Percentiles rank a stretch among this genome's conserved stretches.
phyloP scores from a whole-genome alignment of 257 asterid genomes.

The Nicotiana sylvestris region DNA sequence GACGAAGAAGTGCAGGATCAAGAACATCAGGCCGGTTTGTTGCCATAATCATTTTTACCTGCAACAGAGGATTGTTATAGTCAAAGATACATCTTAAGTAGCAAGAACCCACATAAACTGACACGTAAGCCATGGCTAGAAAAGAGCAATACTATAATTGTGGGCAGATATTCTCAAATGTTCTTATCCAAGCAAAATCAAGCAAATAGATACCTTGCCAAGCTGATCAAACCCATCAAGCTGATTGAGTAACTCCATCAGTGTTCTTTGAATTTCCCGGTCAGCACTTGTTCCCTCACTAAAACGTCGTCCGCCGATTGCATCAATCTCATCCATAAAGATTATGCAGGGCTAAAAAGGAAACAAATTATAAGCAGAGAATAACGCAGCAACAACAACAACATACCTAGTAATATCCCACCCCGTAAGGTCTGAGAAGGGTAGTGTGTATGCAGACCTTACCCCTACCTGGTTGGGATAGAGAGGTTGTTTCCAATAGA shows the following conservation, averaged over 20 bases:
- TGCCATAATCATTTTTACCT: slow-evolving; percentile 84
- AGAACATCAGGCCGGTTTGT: slow-evolving; percentile 71
- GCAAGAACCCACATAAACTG: background rate
- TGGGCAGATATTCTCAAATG: background rate
- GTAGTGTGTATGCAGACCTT: too few relatives aligned
- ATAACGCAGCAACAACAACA: too few relatives aligned
- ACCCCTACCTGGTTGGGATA: too few relatives aligned
- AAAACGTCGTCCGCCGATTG: slow-evolving; percentile 92
- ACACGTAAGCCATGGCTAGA: too few relatives aligned
- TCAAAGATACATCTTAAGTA: background rate
- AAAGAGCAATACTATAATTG: too few relatives aligned
- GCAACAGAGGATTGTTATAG: slow-evolving; percentile 14
- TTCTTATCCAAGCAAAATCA: too few relatives aligned
- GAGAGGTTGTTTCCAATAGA: too few relatives aligned
- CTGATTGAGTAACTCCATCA: slow-evolving; percentile 92
- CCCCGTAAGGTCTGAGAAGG: too few relatives aligned
- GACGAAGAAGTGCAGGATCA: slow-evolving; percentile 81
- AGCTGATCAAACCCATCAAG: slow-evolving; percentile 95
- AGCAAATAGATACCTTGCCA: slow-evolving; percentile 44
- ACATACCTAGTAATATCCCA: too few relatives aligned
- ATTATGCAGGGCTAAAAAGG: slow-evolving; percentile 79
- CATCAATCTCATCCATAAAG: slow-evolving; percentile 98
- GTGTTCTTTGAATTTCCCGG: slow-evolving; percentile 95
- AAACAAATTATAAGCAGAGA: background rate
- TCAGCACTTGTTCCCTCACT: slow-evolving; percentile 99